Conservation (phyloP, 768 basidiomycete species). For the Aureoboletus auriporus region DNA sequence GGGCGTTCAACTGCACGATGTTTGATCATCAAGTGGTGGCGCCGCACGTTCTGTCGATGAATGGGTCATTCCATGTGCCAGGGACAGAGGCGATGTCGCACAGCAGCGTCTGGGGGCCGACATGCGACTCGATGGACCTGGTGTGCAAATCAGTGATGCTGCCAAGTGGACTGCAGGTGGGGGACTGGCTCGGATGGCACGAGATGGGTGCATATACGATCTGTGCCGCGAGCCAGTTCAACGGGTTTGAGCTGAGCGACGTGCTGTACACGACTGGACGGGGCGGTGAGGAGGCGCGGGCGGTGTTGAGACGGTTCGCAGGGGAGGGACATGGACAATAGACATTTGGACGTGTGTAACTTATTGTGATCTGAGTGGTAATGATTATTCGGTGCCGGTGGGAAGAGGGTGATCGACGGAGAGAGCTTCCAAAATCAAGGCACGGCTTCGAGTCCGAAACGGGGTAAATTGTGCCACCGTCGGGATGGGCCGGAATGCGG, state of each 20-base stretch:
- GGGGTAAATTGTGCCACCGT: slow-evolving; percentile 8
- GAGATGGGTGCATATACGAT: slow-evolving; percentile 99
- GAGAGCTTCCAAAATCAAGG: slow-evolving; percentile 24
- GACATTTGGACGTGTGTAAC: too few species aligned
- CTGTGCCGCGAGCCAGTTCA: slow-evolving; percentile 95
- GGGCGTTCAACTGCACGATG: slow-evolving; percentile 93
- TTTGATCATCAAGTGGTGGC: slow-evolving; percentile 95
- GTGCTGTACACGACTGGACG: slow-evolving; percentile 77
- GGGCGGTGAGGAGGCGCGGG: slow-evolving; percentile 48
- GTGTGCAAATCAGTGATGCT: slow-evolving; percentile 64
- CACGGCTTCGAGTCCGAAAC: slow-evolving; percentile 22
- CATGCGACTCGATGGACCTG: slow-evolving; percentile 96
- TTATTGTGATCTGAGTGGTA: neutral
- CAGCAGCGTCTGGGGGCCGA: slow-evolving; percentile 95
- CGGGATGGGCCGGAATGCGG: neutral
- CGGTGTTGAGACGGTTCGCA: slow-evolving; percentile 48
- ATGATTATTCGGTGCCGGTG: slow-evolving; percentile 15
- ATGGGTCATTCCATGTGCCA: slow-evolving; percentile 50
- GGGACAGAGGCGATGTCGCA: slow-evolving; percentile 39
- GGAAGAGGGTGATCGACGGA: slow-evolving; percentile 28
- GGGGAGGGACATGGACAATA: slow-evolving; percentile 36
- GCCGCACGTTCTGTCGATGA: slow-evolving; percentile 74
- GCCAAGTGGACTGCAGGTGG: slow-evolving; percentile 72
- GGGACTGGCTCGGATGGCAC: slow-evolving; percentile 97
- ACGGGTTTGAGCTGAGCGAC: slow-evolving; percentile 79